Base-by-base conservation (phyloP, 2,329 filamentous ascomycete species). In the Botrytis byssoidea region DNA sequence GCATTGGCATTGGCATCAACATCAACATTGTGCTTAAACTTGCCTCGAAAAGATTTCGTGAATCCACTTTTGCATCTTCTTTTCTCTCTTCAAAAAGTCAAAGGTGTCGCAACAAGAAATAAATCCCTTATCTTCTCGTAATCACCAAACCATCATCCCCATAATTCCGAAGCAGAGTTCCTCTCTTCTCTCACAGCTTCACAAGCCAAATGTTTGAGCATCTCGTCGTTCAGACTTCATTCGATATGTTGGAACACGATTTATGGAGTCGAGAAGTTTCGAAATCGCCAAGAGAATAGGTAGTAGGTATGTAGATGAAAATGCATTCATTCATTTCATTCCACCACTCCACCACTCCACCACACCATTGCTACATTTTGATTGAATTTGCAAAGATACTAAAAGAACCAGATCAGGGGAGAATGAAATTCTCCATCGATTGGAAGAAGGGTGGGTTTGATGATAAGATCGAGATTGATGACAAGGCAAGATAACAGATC, bases 51-150 rank as follows among this genome's bases (percentile, higher is more conserved):
- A 65, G 14, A 32, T 32, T 10, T 64, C 22, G 61, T 5, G 44
- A 65, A 46, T 65, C 63, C 63, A 65, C 42, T 65, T 35, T 48
- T 32, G n/a, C 42, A 25, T 65, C n/a, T 48, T 65, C 32, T 25
- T 25, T 16, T 16, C 14, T 35, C 42, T 14, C 4, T 29, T 9
- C 37, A 4, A 32, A 32, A 16, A 2, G 29, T 25, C 35, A 3
- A 29, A 8, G 42, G 20, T 25, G 29, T 66, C 63, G 42, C 63
- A 48, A 46, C n/a, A 44, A 46, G 61, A 46, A 46, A 32, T 65
- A 3, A n/a, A n/a, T n/a, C 32, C 63, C 63, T 48, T 48, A 48
- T 66, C 63, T 66, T 48, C 35, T 5, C 29, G 42, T 16, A 48
- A 48, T 48, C 44, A 22, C 25, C 18, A 66, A 48, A 25, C 42